Percentiles rank a stretch among this genome's conserved stretches.
These are phyloP conservation scores for Penicillium brasilianum DNA, from an alignment of 2,329 filamentous ascomycete species.

Conservation along the genomic window DNA sequence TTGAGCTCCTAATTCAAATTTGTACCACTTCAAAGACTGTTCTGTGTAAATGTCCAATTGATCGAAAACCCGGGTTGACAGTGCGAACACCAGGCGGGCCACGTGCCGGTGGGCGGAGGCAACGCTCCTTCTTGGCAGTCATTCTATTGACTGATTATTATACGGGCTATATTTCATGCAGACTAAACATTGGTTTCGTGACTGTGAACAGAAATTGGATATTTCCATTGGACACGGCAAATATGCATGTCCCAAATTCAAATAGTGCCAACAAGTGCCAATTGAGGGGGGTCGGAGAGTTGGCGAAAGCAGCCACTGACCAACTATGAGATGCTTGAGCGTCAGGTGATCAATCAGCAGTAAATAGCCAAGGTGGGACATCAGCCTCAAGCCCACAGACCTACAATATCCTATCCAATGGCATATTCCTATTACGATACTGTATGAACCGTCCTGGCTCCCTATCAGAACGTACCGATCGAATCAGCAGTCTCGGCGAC, in stretches of 20 bases:
- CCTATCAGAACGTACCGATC: slow-evolving; percentile 1
- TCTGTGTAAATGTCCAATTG: neutral
- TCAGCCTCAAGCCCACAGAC: neutral
- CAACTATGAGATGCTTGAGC: neutral
- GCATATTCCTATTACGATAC: neutral
- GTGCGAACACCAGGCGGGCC: neutral
- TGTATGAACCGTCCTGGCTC: neutral
- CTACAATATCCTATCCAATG: neutral
- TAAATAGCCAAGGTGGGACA: too few species aligned
- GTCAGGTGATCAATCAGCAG: neutral
- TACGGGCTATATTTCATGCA: neutral
- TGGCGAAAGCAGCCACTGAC: neutral
- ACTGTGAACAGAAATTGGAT: neutral
- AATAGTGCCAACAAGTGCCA: too few species aligned
- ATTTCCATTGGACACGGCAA: neutral
- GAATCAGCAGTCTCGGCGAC: slow-evolving; percentile 4
- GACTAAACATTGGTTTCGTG: neutral
- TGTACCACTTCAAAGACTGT: neutral
- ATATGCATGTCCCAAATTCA: neutral
- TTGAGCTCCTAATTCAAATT: neutral
- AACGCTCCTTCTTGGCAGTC: neutral
- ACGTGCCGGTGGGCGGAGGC: neutral
- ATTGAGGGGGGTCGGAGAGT: neutral
- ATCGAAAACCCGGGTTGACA: neutral
- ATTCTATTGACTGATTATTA: neutral